Conservation (phyloP, 148 eudicot genomes). For the Mesembryanthemum crystallinum region DNA sequence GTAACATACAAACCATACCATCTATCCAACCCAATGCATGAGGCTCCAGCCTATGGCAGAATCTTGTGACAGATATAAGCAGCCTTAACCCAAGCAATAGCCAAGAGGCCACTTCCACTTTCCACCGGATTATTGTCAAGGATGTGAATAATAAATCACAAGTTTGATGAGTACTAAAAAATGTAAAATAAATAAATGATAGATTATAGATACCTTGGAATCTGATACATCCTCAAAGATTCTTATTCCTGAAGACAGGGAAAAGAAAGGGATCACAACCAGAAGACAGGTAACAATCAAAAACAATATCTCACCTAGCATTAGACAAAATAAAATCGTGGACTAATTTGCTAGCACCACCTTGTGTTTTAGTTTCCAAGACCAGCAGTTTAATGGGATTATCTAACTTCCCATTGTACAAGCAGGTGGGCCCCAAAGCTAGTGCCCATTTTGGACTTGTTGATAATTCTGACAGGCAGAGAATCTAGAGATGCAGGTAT, state of each 20-base stretch:
- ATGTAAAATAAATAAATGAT: neutral
- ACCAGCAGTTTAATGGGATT: neutral
- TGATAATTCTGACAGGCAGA: too few relatives aligned
- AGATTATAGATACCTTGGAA: slow-evolving; percentile 49
- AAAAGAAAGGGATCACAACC: slow-evolving; percentile 16
- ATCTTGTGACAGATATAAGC: slow-evolving; percentile 4
- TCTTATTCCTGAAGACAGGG: slow-evolving; percentile 67
- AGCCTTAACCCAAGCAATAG: neutral
- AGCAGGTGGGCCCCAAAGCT: too few relatives aligned
- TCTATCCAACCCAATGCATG: neutral
- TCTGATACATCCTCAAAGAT: slow-evolving; percentile 82
- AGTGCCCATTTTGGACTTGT: too few relatives aligned
- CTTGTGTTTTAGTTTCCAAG: neutral
- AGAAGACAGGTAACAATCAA: slow-evolving; percentile 11
- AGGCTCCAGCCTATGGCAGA: neutral
- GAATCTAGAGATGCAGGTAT: too few relatives aligned
- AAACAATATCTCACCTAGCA: neutral
- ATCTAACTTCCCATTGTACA: neutral
- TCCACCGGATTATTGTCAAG: neutral
- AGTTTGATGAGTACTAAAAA: neutral
- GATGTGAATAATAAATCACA: neutral
- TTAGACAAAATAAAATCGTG: too few relatives aligned
- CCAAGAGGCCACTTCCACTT: neutral
- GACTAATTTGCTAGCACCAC: too few relatives aligned
- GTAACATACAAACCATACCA: neutral